Percentiles rank a stretch among this genome's conserved stretches.
phyloP scores from a whole-genome alignment of 352 stramenopile species.

The Phytopythium cucurbitacearum region DNA sequence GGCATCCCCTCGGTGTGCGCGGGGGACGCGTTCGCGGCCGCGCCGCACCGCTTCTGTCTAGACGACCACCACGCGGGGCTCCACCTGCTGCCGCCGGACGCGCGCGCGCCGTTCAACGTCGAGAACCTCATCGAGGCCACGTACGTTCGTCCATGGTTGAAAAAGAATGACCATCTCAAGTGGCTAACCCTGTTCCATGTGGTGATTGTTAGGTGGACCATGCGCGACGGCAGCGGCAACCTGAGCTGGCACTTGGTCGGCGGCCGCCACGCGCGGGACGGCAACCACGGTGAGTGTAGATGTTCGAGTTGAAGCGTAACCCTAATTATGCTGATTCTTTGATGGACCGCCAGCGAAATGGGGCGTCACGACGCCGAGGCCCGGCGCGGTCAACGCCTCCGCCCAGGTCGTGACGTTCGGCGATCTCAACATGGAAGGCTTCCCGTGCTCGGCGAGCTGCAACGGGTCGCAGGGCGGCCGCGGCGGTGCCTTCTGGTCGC shows the following conservation, averaged over 20 bases:
- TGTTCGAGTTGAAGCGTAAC: not conserved
- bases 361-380: slow-evolving; percentile 49
- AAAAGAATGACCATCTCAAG: not conserved
- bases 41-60: slow-evolving; percentile 55
- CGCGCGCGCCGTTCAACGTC: slow-evolving; percentile 62
- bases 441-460: slow-evolving; percentile 66
- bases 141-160: slow-evolving; percentile 14
- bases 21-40: slow-evolving; percentile 44
- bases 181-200: not conserved
- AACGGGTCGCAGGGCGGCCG: slow-evolving; percentile 70
- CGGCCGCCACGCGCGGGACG: slow-evolving; percentile 26
- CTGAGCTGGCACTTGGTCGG: slow-evolving; percentile 67
- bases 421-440: slow-evolving; percentile 83
- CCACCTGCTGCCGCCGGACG: slow-evolving; percentile 27
- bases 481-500: slow-evolving; percentile 65
- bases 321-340: slow-evolving; percentile 1
- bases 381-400: slow-evolving; percentile 9
- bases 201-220: slow-evolving; percentile 17
- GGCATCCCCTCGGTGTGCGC: slow-evolving; percentile 74
- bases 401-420: slow-evolving; percentile 40
- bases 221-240: slow-evolving; percentile 29
- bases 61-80: slow-evolving; percentile 33
- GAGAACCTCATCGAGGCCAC: slow-evolving; percentile 72
- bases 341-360: slow-evolving; percentile 44
- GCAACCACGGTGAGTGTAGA: slow-evolving; percentile 52